Evolutionary conservation across 148 eudicot species (phyloP).

Genomic region (Arctostaphylos glauca): DNA sequence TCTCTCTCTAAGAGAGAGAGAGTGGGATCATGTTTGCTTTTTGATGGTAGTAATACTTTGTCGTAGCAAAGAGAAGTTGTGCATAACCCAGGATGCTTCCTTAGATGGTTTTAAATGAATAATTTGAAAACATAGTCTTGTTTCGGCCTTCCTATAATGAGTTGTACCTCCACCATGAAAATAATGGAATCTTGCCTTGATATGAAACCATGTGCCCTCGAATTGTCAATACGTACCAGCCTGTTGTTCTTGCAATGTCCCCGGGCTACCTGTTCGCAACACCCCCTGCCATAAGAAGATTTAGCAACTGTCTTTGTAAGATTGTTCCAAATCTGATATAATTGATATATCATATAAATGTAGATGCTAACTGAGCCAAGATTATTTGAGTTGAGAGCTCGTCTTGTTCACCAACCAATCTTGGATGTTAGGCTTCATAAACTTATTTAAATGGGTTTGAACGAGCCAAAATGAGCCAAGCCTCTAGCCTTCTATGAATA

Average conservation of each 20-base stretch:
- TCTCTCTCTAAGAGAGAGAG: no score
- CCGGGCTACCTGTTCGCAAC: not conserved
- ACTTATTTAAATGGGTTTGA: not conserved
- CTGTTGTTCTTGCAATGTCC: not conserved
- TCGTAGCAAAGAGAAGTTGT: not conserved
- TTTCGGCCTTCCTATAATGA: not conserved
- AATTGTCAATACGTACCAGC: not conserved
- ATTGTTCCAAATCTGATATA: no score
- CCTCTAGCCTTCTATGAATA: not conserved
- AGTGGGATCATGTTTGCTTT: no score
- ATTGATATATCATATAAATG: no score
- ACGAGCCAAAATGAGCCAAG: not conserved
- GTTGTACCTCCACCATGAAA: not conserved
- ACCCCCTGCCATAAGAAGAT: not conserved
- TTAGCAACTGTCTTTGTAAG: not conserved
- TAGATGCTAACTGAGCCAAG: not conserved
- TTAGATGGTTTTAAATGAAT: not conserved
- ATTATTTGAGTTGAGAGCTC: not conserved
- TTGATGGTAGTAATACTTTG: no score
- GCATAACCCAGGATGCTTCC: not conserved
- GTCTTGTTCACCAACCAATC: not conserved
- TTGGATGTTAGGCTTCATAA: not conserved
- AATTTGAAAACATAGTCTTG: not conserved
- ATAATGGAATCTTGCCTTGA: not conserved
- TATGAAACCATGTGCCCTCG: not conserved